phyloP scores from a whole-genome alignment of 164 flowering plant species.

The Berberis vulgaris region DNA sequence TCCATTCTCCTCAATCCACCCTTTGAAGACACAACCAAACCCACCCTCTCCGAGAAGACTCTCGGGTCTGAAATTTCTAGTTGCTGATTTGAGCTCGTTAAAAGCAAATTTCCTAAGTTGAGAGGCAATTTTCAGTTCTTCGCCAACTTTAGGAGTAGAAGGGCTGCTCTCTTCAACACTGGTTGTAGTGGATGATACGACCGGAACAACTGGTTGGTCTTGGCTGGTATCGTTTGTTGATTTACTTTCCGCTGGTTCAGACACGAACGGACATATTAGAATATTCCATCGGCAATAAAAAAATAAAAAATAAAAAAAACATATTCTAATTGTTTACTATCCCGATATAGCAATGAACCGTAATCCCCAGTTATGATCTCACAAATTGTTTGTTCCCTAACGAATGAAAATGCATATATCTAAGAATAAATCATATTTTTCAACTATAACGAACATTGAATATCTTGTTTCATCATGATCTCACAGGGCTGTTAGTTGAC shows the following conservation, averaged over 20 bases:
- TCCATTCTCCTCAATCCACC: conserved; percentile 97
- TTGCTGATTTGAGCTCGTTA: conserved; percentile 79
- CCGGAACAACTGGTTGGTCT: conserved; percentile 51
- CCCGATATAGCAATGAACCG: too few species aligned
- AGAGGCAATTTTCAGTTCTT: conserved; percentile 78
- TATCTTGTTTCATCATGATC: too few species aligned
- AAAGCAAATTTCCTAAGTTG: conserved; percentile 70
- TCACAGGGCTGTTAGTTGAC: too few species aligned
- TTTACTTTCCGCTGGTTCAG: conserved; percentile 44
- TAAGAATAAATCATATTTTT: too few species aligned
- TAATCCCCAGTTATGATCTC: too few species aligned
- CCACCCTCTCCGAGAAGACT: conserved; percentile 96
- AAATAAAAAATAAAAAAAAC: too few species aligned
- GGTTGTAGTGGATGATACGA: conserved; percentile 60
- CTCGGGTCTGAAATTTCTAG: conserved; percentile 89
- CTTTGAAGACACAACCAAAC: conserved; percentile 94
- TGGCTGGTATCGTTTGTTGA: conserved; percentile 53
- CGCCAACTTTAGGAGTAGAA: conserved; percentile 64
- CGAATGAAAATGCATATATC: too few species aligned
- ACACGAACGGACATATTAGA: conserved; percentile 3
- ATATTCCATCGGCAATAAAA: background rate
- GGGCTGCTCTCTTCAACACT: conserved; percentile 71
- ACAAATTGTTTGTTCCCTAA: too few species aligned
- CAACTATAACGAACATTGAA: too few species aligned
- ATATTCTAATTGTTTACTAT: too few species aligned